Conservation (phyloP, 2,329 filamentous ascomycete species). For the Aureobasidium subglaciale region DNA sequence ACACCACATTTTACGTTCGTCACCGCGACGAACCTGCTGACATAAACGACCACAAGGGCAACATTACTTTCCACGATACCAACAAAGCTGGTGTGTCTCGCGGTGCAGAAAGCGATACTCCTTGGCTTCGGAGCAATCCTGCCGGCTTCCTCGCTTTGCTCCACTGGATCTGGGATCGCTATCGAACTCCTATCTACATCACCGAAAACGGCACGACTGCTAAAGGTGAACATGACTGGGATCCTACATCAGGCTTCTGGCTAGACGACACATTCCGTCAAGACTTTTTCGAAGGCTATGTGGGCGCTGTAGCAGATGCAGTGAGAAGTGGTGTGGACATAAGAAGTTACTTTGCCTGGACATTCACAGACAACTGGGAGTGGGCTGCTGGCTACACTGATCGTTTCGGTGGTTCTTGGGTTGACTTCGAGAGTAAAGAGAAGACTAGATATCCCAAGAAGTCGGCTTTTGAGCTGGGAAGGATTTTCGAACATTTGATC, state of each 20-base stretch:
- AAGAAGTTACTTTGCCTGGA: conserved; percentile 77
- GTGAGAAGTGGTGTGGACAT: conserved; percentile 69
- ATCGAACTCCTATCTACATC: conserved; percentile 72
- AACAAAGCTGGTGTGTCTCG: conserved; percentile 35
- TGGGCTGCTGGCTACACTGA: conserved; percentile 38
- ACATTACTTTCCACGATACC: conserved; percentile 41
- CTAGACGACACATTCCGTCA: conserved; percentile 74
- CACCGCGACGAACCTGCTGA: neutral
- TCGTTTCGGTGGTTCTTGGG: conserved; percentile 36
- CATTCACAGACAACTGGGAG: conserved; percentile 62
- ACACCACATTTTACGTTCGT: neutral
- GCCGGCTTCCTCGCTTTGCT: conserved; percentile 70
- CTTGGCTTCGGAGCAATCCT: conserved; percentile 72
- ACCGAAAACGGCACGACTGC: conserved; percentile 84
- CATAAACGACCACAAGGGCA: conserved; percentile 6
- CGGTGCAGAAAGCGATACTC: conserved; percentile 73
- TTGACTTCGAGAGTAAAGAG: conserved; percentile 35
- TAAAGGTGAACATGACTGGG: conserved; percentile 57
- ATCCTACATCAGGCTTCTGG: conserved; percentile 49
- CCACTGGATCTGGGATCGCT: conserved; percentile 70
- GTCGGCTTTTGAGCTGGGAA: neutral
- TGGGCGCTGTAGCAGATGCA: conserved; percentile 68
- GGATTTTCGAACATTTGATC: conserved; percentile 11
- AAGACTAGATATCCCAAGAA: conserved; percentile 32
- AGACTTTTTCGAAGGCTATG: conserved; percentile 71